These are phyloP conservation scores for Gossypium davidsonii DNA, from an alignment of 441 rosid species.

Conservation along the genomic window DNA sequence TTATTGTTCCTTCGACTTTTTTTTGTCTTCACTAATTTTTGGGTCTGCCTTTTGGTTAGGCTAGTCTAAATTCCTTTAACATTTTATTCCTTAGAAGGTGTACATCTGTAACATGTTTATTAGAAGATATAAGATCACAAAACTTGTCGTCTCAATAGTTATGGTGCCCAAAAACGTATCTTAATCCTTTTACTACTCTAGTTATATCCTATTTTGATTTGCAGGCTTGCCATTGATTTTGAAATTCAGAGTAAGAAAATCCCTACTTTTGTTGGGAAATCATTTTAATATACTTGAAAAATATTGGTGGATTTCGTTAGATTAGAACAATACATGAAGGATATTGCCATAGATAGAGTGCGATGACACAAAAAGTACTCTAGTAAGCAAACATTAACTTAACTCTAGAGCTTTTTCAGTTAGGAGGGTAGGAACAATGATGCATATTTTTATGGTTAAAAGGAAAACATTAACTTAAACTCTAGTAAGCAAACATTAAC, in stretches of 20 bases:
- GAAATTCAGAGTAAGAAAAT: not conserved
- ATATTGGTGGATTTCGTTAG: not conserved
- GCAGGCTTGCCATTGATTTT: not conserved
- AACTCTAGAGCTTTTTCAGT: not conserved
- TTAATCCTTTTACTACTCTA: not conserved
- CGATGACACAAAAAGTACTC: not conserved
- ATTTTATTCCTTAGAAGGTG: not conserved
- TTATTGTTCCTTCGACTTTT: not conserved
- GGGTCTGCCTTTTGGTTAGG: not conserved
- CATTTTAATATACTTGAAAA: not conserved
- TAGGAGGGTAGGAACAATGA: not conserved
- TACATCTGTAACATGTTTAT: not conserved
- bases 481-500: too few species aligned
- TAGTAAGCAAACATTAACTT: not conserved
- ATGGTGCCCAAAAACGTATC: not conserved
- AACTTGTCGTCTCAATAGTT: not conserved
- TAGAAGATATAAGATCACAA: not conserved
- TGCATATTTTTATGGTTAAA: not conserved
- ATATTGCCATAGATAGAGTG: not conserved
- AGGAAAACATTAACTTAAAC: too few species aligned
- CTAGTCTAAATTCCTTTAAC: not conserved
- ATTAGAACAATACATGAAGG: not conserved
- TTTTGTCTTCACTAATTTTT: not conserved
- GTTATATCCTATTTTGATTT: not conserved
- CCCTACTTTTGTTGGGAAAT: not conserved